These are phyloP conservation scores for Heliamphora pulchella DNA, from an alignment of 179 eudicot genomes.

Conservation along the genomic window DNA sequence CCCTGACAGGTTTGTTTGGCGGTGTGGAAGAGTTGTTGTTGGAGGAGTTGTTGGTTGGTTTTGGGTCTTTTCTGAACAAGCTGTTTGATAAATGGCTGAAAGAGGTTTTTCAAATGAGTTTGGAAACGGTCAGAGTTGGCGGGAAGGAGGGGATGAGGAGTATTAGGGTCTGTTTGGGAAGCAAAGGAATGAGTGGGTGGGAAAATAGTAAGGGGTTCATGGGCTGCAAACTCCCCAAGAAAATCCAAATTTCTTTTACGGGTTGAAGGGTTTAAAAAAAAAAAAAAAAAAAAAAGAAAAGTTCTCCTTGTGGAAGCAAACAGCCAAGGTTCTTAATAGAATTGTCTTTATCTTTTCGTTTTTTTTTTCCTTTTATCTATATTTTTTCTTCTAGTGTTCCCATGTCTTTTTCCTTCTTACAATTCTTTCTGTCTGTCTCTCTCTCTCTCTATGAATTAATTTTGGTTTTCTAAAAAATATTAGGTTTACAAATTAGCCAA, in stretches of 20 bases:
- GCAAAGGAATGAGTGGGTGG: conserved; percentile 14
- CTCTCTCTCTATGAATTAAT: too few relatives aligned
- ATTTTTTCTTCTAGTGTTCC: too few relatives aligned
- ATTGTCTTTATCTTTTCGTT: too few relatives aligned
- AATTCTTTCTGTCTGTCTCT: too few relatives aligned
- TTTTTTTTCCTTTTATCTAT: too few relatives aligned
- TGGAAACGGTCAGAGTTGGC: conserved; percentile 20
- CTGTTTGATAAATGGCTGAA: conserved; percentile 44
- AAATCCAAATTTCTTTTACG: conserved; percentile 28
- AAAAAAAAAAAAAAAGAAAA: too few relatives aligned
- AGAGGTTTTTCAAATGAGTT: conserved; percentile 37
- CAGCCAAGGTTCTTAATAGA: too few relatives aligned
- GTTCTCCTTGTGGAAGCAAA: too few relatives aligned
- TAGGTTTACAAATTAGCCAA: too few relatives aligned
- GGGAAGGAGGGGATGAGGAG: conserved; percentile 22
- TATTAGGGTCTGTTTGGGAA: conserved; percentile 41
- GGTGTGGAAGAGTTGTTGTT: conserved; percentile 31
- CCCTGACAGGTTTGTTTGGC: conserved; percentile 7
- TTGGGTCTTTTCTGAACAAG: conserved; percentile 27
- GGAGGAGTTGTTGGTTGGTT: conserved; percentile 25
- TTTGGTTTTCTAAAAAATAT: too few relatives aligned
- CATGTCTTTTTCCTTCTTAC: too few relatives aligned
- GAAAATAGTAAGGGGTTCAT: conserved; percentile 25
- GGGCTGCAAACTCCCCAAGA: conserved; percentile 43
- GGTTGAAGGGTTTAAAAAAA: conserved; percentile 16